Evolutionary conservation across 2,329 filamentous ascomycete genomes (phyloP).

Genomic region (Cladorrhinum sp.): DNA sequence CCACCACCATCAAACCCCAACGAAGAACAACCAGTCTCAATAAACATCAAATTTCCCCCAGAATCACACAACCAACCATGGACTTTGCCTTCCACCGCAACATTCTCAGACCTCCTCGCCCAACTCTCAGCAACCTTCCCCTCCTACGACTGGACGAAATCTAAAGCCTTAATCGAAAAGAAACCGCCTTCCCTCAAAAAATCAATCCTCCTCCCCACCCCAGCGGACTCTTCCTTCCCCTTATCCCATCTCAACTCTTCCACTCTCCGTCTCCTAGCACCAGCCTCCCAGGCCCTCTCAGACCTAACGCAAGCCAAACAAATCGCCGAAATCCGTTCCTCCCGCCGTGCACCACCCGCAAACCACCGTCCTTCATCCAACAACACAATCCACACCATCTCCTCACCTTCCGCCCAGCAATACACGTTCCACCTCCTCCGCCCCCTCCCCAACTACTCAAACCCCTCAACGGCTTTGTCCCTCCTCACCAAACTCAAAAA

Average conservation of each 20-base stretch:
- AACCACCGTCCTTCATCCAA: slow-evolving; percentile 35
- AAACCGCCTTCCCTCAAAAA: slow-evolving; percentile 21
- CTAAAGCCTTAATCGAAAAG: slow-evolving; percentile 28
- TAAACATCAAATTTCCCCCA: slow-evolving; percentile 24
- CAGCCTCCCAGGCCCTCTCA: slow-evolving; percentile 26
- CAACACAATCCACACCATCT: slow-evolving; percentile 35
- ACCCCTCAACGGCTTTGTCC: slow-evolving; percentile 65
- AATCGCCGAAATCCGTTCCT: slow-evolving; percentile 27
- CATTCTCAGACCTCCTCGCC: slow-evolving; percentile 11
- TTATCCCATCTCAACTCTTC: slow-evolving; percentile 26
- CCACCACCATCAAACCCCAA: not conserved
- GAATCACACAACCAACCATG: slow-evolving; percentile 22
- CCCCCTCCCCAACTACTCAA: slow-evolving; percentile 73
- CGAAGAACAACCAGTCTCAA: slow-evolving; percentile 15
- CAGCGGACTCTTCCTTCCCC: slow-evolving; percentile 23
- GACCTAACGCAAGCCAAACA: slow-evolving; percentile 24
- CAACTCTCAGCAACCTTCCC: slow-evolving; percentile 20
- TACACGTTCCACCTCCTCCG: slow-evolving; percentile 82
- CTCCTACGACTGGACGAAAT: slow-evolving; percentile 24
- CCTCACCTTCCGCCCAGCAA: slow-evolving; percentile 27
- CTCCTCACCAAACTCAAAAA: slow-evolving; percentile 74
- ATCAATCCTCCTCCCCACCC: slow-evolving; percentile 28
- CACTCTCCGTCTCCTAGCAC: slow-evolving; percentile 33
- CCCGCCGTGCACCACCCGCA: slow-evolving; percentile 19
- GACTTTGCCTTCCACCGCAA: slow-evolving; percentile 16